phyloP scores from a whole-genome alignment of 768 basidiomycete species.

The Pleurotus ostreatus region DNA sequence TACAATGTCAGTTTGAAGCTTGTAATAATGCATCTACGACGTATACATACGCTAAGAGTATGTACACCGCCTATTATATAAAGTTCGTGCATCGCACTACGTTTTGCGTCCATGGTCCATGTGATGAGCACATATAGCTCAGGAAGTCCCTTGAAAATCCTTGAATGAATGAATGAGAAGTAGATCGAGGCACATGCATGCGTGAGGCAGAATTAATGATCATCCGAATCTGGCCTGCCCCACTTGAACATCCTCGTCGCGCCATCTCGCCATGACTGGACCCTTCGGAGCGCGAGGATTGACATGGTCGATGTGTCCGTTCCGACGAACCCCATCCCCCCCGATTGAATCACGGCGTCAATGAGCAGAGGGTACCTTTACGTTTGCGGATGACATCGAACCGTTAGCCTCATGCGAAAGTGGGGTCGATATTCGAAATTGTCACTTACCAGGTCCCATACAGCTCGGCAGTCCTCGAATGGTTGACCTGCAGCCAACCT shows the following conservation, averaged over 20 bases:
- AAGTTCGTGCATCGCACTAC: not conserved
- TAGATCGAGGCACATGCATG: not conserved
- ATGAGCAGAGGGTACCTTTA: constrained; percentile 69
- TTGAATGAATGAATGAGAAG: not conserved
- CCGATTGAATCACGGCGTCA: constrained; percentile 69
- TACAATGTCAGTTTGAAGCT: too few relatives aligned
- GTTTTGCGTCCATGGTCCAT: constrained; percentile 7
- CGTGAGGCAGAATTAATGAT: constrained; percentile 31
- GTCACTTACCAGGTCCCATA: constrained; percentile 46
- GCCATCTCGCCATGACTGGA: constrained; percentile 63
- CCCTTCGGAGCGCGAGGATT: constrained; percentile 58
- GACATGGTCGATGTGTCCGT: constrained; percentile 73
- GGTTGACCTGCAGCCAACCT: constrained; percentile 54
- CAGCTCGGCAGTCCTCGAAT: constrained; percentile 39
- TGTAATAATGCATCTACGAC: too few relatives aligned
- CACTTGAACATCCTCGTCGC: constrained; percentile 49
- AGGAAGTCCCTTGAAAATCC: not conserved
- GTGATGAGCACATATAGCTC: not conserved
- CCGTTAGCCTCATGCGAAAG: not conserved
- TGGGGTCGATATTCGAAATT: not conserved
- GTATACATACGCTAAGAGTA: too few relatives aligned
- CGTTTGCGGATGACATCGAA: constrained; percentile 2
- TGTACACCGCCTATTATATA: not conserved
- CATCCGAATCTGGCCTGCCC: constrained; percentile 54
- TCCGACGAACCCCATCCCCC: constrained; percentile 65